Evolutionary conservation across 73 alveolate genomes (phyloP).

Genomic region (Paramecium tetraurelia): DNA sequence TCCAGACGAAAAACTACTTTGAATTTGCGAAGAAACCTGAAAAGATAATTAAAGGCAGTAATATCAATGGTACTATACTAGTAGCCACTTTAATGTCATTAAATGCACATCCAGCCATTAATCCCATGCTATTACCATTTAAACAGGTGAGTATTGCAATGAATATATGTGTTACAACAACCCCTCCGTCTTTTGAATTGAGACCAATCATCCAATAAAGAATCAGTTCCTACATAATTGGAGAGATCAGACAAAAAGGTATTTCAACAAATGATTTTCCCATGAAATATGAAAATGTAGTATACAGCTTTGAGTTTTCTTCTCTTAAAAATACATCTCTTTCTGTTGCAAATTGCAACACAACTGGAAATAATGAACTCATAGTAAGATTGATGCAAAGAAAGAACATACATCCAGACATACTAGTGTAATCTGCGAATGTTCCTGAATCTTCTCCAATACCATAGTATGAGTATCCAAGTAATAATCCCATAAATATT

Average conservation of each 20-base stretch:
- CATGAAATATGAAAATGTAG: slow-evolving; percentile 52
- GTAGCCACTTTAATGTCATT: slow-evolving; percentile 64
- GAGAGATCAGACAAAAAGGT: slow-evolving; percentile 19
- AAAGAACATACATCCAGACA: slow-evolving; percentile 55
- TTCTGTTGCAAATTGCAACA: slow-evolving; percentile 48
- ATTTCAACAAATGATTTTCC: slow-evolving; percentile 46
- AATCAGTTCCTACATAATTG: slow-evolving; percentile 19
- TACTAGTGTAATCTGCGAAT: not conserved
- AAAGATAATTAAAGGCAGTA: slow-evolving; percentile 73
- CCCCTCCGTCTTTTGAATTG: slow-evolving; percentile 9
- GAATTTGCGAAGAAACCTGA: slow-evolving; percentile 76
- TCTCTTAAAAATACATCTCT: slow-evolving; percentile 60
- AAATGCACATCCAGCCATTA: slow-evolving; percentile 69
- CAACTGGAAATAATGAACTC: slow-evolving; percentile 47
- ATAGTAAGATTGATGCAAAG: slow-evolving; percentile 31
- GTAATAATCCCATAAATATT: slow-evolving; percentile 33
- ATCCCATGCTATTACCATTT: slow-evolving; percentile 64
- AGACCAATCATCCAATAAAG: slow-evolving; percentile 62
- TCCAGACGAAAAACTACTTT: slow-evolving; percentile 66
- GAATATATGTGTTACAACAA: slow-evolving; percentile 9
- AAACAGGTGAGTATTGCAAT: slow-evolving; percentile 1
- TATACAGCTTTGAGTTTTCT: slow-evolving; percentile 49
- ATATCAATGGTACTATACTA: slow-evolving; percentile 56
- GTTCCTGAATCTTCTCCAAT: not conserved
- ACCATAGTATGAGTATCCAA: not conserved